These are phyloP conservation scores for Tinospora cordifolia DNA, from an alignment of 164 flowering plant species.

Conservation along the genomic window DNA sequence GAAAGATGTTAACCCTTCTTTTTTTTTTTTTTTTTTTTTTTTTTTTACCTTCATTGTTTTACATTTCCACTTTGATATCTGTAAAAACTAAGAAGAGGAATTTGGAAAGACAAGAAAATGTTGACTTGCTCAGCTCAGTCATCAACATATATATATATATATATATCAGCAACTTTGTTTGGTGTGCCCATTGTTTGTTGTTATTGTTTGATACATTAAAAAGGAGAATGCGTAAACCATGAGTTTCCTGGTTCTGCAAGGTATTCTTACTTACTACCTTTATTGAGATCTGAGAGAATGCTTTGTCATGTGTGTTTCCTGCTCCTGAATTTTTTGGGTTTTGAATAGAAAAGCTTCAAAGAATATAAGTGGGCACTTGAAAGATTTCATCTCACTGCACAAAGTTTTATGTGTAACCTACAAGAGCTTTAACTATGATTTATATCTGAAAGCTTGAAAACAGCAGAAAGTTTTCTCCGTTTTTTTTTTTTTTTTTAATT, in stretches of 20 bases:
- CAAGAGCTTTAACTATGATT: too few relatives aligned
- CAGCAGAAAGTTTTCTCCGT: too few relatives aligned
- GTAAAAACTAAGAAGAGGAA: background rate
- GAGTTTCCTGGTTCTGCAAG: background rate
- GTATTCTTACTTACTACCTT: background rate
- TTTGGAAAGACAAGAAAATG: background rate
- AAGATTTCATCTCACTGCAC: too few relatives aligned
- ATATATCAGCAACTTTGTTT: background rate
- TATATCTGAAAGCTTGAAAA: too few relatives aligned
- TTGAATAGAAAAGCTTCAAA: background rate
- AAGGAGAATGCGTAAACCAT: background rate
- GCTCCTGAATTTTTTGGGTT: background rate
- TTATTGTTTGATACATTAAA: background rate
- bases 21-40: too few relatives aligned
- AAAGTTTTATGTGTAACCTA: too few relatives aligned
- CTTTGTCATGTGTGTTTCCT: background rate
- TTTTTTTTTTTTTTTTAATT: too few relatives aligned
- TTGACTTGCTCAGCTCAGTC: conserved; percentile 8
- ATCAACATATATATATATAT: background rate
- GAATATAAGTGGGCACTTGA: background rate
- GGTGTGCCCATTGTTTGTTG: background rate
- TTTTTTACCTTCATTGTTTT: conserved; percentile 3
- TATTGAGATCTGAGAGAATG: background rate
- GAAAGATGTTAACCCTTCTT: conserved; percentile 21
- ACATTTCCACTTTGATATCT: conserved; percentile 10